These are phyloP conservation scores for Apiospora hydei DNA, from an alignment of 2,329 filamentous ascomycete genomes.

Conservation along the genomic window DNA sequence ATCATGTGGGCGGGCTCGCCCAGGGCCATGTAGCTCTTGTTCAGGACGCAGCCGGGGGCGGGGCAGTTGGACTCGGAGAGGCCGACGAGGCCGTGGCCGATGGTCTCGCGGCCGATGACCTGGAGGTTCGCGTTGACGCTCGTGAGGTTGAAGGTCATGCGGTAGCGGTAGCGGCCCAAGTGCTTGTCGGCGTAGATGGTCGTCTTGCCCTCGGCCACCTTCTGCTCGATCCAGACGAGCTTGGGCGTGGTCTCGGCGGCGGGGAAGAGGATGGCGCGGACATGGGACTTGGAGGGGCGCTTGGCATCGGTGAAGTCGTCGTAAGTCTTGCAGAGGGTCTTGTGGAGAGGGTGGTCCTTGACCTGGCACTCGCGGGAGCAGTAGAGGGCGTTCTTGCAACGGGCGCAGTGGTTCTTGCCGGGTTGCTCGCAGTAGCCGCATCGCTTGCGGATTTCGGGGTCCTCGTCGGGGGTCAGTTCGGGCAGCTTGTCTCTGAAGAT, in stretches of 20 bases:
- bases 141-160: constrained; percentile 6
- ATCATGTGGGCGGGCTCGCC: constrained; percentile 29
- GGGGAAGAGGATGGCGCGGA: constrained; percentile 29
- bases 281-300: constrained; percentile 26
- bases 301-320: constrained; percentile 24
- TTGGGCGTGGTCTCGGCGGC: constrained; percentile 14
- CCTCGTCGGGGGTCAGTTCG: not conserved
- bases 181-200: constrained; percentile 25
- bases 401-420: constrained; percentile 24
- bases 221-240: constrained; percentile 28
- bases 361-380: constrained; percentile 29
- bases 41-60: constrained; percentile 18
- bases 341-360: constrained; percentile 29
- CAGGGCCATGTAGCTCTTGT: constrained; percentile 27
- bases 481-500: not conserved
- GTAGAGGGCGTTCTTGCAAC: constrained; percentile 27
- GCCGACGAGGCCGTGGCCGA: constrained; percentile 25
- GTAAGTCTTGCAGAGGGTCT: constrained; percentile 25
- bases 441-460: constrained; percentile 25
- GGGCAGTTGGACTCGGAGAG: constrained; percentile 13
- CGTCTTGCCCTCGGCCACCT: not conserved
- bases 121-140: constrained; percentile 20
- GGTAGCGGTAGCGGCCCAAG: constrained; percentile 24
- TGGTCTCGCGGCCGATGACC: constrained; percentile 9
- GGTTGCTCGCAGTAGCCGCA: constrained; percentile 29